These are phyloP conservation scores for Sarcodon aspratus DNA, from an alignment of 768 basidiomycete species.

Conservation along the genomic window DNA sequence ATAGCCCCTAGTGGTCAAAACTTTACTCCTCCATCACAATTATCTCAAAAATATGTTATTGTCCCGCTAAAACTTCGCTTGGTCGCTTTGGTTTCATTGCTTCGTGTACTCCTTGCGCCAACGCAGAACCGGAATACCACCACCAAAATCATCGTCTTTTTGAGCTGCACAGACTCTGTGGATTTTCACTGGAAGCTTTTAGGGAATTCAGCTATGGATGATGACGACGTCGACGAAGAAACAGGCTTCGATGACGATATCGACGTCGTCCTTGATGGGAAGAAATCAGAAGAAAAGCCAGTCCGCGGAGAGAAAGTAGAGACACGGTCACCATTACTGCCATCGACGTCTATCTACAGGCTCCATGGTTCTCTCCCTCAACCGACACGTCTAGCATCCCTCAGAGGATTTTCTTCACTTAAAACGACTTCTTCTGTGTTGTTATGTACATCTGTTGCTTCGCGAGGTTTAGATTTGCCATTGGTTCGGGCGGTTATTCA, in stretches of 20 bases:
- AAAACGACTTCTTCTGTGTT: constrained; percentile 55
- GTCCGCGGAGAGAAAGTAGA: constrained; percentile 31
- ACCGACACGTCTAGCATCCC: constrained; percentile 63
- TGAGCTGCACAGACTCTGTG: constrained; percentile 96
- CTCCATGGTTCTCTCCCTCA: constrained; percentile 90
- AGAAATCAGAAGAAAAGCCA: constrained; percentile 14
- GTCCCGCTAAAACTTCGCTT: constrained; percentile 91
- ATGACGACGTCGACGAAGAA: constrained; percentile 11
- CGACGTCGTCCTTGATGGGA: constrained; percentile 11
- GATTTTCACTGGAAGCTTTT: constrained; percentile 92
- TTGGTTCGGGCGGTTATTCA: constrained; percentile 91
- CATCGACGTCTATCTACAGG: constrained; percentile 72
- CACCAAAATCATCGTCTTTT: constrained; percentile 80
- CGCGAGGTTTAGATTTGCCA: constrained; percentile 94
- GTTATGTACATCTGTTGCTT: constrained; percentile 93
- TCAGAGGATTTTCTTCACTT: constrained; percentile 63
- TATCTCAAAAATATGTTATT: constrained; percentile 82
- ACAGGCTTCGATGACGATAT: constrained; percentile 11
- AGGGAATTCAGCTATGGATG: constrained; percentile 59
- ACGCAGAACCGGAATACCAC: constrained; percentile 37
- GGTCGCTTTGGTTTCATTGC: constrained; percentile 77
- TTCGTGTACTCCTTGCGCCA: constrained; percentile 70
- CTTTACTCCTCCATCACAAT: constrained; percentile 90
- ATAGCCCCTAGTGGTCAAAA: constrained; percentile 29
- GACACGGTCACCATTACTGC: constrained; percentile 64